phyloP scores from a whole-genome alignment of 2,329 filamentous ascomycete species.

The Aspergillus sp. region DNA sequence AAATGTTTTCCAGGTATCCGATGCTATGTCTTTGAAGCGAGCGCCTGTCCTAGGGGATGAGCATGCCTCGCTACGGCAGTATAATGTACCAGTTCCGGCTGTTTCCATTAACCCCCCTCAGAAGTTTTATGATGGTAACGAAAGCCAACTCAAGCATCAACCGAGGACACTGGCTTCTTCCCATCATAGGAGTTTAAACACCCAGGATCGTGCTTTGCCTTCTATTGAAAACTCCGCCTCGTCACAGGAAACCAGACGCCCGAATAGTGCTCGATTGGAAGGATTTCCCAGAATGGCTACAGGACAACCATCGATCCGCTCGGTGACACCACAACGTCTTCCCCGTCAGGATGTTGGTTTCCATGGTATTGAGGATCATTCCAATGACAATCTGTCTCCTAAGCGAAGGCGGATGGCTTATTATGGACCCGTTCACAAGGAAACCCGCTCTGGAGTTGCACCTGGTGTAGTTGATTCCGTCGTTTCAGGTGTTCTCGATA shows the following conservation, averaged over 20 bases:
- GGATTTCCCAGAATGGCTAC: constrained; percentile 23
- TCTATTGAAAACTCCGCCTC: constrained; percentile 27
- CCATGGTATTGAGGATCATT: constrained; percentile 14
- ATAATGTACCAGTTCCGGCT: constrained; percentile 17
- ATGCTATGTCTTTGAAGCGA: constrained; percentile 15
- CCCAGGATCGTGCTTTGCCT: constrained; percentile 25
- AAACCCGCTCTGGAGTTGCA: constrained; percentile 7
- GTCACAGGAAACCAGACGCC: constrained; percentile 15
- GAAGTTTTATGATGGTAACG: constrained; percentile 11
- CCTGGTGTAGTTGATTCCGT: neutral
- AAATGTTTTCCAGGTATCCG: constrained; percentile 15
- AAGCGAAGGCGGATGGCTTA: constrained; percentile 29
- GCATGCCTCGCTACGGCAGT: constrained; percentile 10
- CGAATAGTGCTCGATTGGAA: constrained; percentile 18
- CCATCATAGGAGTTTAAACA: constrained; percentile 11
- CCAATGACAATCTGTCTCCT: constrained; percentile 15
- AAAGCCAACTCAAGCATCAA: constrained; percentile 11
- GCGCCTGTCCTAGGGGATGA: constrained; percentile 10
- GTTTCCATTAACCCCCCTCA: constrained; percentile 27
- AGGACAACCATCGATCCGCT: constrained; percentile 17
- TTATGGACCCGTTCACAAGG: constrained; percentile 12
- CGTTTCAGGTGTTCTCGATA: constrained; percentile 8
- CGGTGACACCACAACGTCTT: constrained; percentile 21
- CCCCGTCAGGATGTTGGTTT: constrained; percentile 13
- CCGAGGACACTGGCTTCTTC: constrained; percentile 9